Conservation (phyloP, 1,284 basidiomycete genomes). For the Leccinum fallax region DNA sequence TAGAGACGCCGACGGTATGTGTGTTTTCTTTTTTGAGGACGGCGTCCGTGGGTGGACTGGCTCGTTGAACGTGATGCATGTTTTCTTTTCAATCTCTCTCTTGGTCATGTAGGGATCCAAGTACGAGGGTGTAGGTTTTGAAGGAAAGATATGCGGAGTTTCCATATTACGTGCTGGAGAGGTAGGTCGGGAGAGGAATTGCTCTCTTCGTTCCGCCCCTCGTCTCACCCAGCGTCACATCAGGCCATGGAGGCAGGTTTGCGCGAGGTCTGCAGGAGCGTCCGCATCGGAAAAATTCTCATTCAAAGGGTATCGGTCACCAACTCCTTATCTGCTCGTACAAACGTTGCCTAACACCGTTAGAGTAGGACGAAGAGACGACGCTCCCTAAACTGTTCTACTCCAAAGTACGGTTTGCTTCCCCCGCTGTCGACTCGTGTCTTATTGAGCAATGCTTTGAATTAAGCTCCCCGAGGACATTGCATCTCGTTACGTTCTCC, state of each 20-base stretch:
- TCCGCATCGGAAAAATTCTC: constrained; percentile 90
- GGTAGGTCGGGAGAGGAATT: constrained; percentile 34
- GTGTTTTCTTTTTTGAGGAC: neutral
- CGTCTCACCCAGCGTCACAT: neutral
- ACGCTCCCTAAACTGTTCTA: constrained; percentile 89
- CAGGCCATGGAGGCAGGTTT: constrained; percentile 95
- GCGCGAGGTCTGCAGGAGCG: constrained; percentile 91
- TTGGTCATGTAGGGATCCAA: constrained; percentile 58
- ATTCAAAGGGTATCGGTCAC: constrained; percentile 75
- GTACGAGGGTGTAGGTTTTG: constrained; percentile 89
- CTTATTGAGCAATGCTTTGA: neutral
- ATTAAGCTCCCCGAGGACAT: constrained; percentile 91
- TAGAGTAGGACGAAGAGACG: constrained; percentile 85
- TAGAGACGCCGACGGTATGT: constrained; percentile 76
- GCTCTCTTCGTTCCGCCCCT: neutral
- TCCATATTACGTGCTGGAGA: constrained; percentile 90
- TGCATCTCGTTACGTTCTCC: constrained; percentile 85
- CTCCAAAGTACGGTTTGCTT: constrained; percentile 59
- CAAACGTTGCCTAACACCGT: constrained; percentile 4
- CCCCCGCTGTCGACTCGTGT: neutral
- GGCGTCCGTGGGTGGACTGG: neutral
- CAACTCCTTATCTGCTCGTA: constrained; percentile 5
- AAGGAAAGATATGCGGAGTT: constrained; percentile 94
- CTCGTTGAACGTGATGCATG: neutral
- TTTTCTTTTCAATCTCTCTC: neutral